A percentile compares a stretch with the other conserved stretches of the same genome.
Conservation (phyloP, 805 yeast genomes). For the Yarrowia keelungensis region DNA sequence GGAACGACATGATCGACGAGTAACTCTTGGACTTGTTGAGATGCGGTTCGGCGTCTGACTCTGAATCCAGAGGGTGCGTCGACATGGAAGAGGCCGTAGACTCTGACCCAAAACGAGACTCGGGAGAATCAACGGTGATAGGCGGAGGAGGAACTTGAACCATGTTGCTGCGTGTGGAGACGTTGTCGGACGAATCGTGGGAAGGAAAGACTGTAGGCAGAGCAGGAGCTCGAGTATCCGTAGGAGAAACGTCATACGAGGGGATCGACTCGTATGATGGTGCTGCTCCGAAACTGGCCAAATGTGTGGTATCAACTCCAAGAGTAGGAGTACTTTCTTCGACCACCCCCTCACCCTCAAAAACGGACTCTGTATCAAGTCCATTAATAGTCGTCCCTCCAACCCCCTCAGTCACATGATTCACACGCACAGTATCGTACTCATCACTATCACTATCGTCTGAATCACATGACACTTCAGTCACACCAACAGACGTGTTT, state of each 20-base stretch:
- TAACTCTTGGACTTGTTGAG: slow-evolving; percentile 34
- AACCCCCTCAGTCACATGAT: slow-evolving; percentile 16
- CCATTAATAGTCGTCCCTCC: slow-evolving; percentile 18
- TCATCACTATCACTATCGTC: neutral
- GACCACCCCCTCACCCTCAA: neutral
- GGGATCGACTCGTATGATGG: slow-evolving; percentile 15
- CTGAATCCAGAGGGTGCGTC: slow-evolving; percentile 13
- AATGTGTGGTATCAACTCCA: neutral
- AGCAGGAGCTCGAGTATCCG: slow-evolving; percentile 20
- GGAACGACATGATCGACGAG: slow-evolving; percentile 31
- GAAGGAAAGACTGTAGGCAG: slow-evolving; percentile 3
- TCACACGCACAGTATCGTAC: neutral
- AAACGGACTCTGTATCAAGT: slow-evolving; percentile 7
- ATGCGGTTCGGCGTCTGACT: slow-evolving; percentile 26
- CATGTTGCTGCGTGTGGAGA: neutral
- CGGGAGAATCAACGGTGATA: slow-evolving; percentile 27
- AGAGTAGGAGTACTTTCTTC: neutral
- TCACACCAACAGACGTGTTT: slow-evolving; percentile 9
- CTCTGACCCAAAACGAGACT: slow-evolving; percentile 11
- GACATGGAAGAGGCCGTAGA: slow-evolving; percentile 16
- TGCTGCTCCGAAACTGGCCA: neutral
- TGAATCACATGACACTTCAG: slow-evolving; percentile 13
- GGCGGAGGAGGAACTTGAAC: slow-evolving; percentile 23
- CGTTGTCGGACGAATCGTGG: slow-evolving; percentile 17
- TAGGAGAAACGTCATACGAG: slow-evolving; percentile 14